Evolutionary conservation across 139 green algal species (phyloP).

Genomic region (Closterium sp.): DNA sequence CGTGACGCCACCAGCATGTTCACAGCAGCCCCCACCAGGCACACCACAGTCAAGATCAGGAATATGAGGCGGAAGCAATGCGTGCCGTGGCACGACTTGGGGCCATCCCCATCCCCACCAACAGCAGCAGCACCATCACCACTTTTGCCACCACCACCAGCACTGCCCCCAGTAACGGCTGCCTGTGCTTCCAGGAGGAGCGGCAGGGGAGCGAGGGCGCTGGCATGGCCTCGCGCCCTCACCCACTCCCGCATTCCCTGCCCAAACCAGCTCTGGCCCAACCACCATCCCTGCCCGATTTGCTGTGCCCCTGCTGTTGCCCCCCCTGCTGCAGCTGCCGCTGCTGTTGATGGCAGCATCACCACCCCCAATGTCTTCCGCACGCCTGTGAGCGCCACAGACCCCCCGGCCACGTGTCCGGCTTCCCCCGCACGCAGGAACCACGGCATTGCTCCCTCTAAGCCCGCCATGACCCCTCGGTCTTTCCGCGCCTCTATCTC

Average conservation of each 20-base stretch:
- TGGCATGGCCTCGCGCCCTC: too few species aligned
- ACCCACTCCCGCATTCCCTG: background rate
- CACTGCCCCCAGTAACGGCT: background rate
- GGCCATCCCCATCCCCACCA: background rate
- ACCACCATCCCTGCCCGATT: background rate
- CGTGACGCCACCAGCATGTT: background rate
- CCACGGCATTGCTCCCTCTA: background rate
- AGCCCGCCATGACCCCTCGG: background rate
- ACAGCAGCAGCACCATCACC: too few species aligned
- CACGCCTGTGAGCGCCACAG: background rate
- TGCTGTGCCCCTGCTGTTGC: background rate
- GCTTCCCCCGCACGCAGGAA: background rate
- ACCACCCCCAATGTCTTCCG: background rate
- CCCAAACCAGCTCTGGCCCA: background rate
- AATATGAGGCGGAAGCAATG: constrained; percentile 40
- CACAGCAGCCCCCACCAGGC: constrained; percentile 2
- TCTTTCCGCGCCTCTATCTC: background rate
- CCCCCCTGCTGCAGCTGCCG: background rate
- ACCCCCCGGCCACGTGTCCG: background rate
- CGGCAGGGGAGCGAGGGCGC: too few species aligned
- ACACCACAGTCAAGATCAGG: constrained; percentile 24
- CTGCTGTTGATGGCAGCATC: background rate
- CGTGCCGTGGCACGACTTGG: constrained; percentile 5
- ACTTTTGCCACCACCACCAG: too few species aligned
- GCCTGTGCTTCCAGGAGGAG: too few species aligned